phyloP scores from a whole-genome alignment of 73 alveolate species.

The Paramecium pentaurelia region DNA sequence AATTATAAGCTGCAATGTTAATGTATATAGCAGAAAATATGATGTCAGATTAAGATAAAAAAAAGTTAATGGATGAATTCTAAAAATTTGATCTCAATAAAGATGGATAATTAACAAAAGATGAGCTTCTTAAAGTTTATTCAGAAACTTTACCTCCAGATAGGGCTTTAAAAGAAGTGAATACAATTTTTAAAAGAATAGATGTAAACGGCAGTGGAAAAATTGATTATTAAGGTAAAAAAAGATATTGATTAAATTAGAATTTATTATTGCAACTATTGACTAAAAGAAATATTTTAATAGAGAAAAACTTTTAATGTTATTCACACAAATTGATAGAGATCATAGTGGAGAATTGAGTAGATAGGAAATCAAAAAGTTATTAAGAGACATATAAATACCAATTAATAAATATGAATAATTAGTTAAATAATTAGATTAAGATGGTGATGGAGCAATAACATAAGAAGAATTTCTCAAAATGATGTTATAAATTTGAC shows the following conservation, averaged over 20 bases:
- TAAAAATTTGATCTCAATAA: neutral
- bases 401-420: neutral
- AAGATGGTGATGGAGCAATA: slow-evolving; percentile 14
- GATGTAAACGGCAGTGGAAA: neutral
- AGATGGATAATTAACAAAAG: neutral
- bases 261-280: slow-evolving; percentile 40
- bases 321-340: neutral
- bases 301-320: neutral
- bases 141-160: neutral
- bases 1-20: neutral
- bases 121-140: neutral
- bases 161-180: neutral
- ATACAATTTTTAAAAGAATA: neutral
- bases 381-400: neutral
- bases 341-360: slow-evolving; percentile 49
- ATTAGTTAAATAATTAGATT: neutral
- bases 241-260: neutral
- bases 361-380: neutral
- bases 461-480: neutral
- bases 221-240: neutral
- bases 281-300: slow-evolving; percentile 34
- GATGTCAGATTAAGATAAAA: slow-evolving; percentile 11
- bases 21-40: neutral
- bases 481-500: neutral
- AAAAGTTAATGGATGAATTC: neutral